A percentile compares a stretch with the other conserved stretches of the same genome.
Evolutionary conservation across 73 alveolate species (phyloP).

Genomic region (Paramecium biaurelia): DNA sequence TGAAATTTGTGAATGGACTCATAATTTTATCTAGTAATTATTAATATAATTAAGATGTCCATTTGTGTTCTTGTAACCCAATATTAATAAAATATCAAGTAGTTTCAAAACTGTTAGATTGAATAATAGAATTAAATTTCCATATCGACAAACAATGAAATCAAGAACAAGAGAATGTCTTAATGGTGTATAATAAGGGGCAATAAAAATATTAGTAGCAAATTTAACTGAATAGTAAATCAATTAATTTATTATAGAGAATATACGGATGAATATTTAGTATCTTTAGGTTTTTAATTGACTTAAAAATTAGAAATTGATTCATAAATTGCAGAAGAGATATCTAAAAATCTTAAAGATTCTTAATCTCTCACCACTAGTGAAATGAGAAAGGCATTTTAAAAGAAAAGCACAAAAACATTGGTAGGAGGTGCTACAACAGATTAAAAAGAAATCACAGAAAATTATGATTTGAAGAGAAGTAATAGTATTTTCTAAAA

Average conservation of each 20-base stretch:
- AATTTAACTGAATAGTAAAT: not conserved
- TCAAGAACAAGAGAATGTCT: not conserved
- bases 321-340: not conserved
- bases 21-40: not conserved
- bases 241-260: not conserved
- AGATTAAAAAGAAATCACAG: not conserved
- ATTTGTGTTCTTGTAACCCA: conserved; percentile 17
- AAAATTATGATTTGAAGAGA: not conserved
- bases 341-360: not conserved
- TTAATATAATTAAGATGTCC: conserved; percentile 24
- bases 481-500: not conserved
- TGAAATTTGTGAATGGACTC: conserved; percentile 52
- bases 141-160: not conserved
- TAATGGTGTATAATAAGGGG: not conserved
- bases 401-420: not conserved
- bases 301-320: not conserved
- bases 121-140: conserved; percentile 9
- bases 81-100: not conserved
- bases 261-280: not conserved
- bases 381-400: not conserved
- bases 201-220: not conserved
- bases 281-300: not conserved
- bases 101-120: not conserved
- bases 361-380: not conserved
- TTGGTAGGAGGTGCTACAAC: not conserved